phyloP scores from a whole-genome alignment of 2,329 filamentous ascomycete genomes.

The Alternaria consortialis region DNA sequence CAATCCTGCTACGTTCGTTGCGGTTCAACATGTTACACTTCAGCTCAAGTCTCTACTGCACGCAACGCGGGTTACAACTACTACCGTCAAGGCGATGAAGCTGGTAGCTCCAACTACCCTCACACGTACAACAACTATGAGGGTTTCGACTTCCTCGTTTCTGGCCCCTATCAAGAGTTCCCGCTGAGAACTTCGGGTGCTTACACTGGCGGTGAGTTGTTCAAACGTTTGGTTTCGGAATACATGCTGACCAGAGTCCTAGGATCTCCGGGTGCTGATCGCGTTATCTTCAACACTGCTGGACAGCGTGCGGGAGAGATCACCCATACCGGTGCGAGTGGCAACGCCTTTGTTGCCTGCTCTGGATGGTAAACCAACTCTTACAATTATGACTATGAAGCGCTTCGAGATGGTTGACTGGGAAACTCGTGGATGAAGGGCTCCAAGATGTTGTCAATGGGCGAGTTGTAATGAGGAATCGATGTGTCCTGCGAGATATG shows the following conservation, averaged over 20 bases:
- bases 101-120: conserved; percentile 61
- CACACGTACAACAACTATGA: conserved; percentile 70
- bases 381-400: background rate
- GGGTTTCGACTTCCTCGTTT: conserved; percentile 67
- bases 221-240: background rate
- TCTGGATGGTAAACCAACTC: conserved; percentile 38
- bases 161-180: conserved; percentile 70
- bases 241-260: background rate
- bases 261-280: conserved; percentile 72
- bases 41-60: conserved; percentile 60
- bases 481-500: background rate
- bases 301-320: conserved; percentile 70
- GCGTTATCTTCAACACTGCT: conserved; percentile 68
- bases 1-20: conserved; percentile 61
- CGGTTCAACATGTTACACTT: conserved; percentile 63
- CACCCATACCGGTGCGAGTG: conserved; percentile 74
- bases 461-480: conserved; percentile 3
- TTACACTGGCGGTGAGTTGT: conserved; percentile 64
- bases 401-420: background rate
- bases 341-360: conserved; percentile 75
- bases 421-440: background rate
- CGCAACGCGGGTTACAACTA: conserved; percentile 62
- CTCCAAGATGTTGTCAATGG: background rate
- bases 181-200: conserved; percentile 62
- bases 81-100: conserved; percentile 53